Conservation (phyloP, 2,329 filamentous ascomycete species). For the Calonectria ilicicola region DNA sequence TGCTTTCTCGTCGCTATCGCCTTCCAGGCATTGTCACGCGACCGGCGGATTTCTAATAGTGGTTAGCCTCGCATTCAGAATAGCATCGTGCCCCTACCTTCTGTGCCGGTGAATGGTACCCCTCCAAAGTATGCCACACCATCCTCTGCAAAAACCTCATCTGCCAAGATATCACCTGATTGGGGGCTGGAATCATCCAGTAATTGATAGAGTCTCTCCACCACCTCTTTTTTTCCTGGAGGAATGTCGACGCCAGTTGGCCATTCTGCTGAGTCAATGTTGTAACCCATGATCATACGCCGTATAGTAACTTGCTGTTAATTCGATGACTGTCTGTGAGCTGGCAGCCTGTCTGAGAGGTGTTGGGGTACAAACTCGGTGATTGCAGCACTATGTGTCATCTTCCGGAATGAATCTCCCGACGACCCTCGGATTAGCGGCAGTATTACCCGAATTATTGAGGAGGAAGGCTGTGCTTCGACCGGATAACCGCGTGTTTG, state of each 20-base stretch:
- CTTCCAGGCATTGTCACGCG: slow-evolving; percentile 1
- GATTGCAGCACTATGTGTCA: background rate
- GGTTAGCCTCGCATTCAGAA: background rate
- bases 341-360: background rate
- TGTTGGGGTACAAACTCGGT: background rate
- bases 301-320: background rate
- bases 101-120: background rate
- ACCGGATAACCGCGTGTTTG: background rate
- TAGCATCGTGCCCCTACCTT: background rate
- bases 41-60: background rate
- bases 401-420: background rate
- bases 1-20: background rate
- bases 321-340: background rate
- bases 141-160: background rate
- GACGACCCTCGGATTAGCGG: background rate
- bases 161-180: background rate
- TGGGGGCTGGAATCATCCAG: background rate
- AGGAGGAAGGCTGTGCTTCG: background rate
- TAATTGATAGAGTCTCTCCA: slow-evolving; percentile 2
- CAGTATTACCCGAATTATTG: background rate
- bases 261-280: slow-evolving; percentile 6
- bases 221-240: background rate
- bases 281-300: background rate
- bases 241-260: background rate
- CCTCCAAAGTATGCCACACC: slow-evolving; percentile 3